Base-by-base conservation (phyloP, 768 basidiomycete species). In the Xerocomus potaroensis region DNA sequence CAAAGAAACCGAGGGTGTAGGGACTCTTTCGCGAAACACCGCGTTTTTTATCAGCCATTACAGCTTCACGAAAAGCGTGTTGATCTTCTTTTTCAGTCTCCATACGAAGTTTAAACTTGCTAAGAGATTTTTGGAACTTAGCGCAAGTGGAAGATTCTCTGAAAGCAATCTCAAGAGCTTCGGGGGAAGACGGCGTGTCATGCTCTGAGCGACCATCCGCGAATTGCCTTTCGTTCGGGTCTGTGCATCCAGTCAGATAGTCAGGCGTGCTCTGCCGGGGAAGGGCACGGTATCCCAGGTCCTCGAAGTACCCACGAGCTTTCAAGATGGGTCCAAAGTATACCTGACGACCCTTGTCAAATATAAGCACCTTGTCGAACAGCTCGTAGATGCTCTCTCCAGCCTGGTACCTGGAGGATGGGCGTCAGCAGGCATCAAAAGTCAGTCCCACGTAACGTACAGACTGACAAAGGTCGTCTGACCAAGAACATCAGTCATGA, bases 331-430 rank as follows among this genome's bases (percentile, higher is more conserved):
- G 79, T 23, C 92, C 92, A 57, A 78, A 89, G 72, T 82, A 95
- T 10, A 88, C 84, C 63, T 87, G 84, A 22, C 76, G 84, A 9
- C 91, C 89, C 55, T 86, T 72, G 65, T 87, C 80, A 51, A 96
- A 74, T 24, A 95, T 79, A 56, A 91, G 72, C 27, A 95, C 88
- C 64, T 92, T 92, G 71, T 94, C 91, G 60, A 95, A 94, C 3
- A 85, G 57, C 0, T 81, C 73, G 49, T 85, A 85, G 50, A 87
- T 84, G 11, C 71, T 79, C 64, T 92, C 88, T 49, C 88, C 84
- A 6, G 89, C 91, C 63, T 93, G 87, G 57, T 89, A 88, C 31
- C 78, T 79, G 33, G 23, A 33, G 10, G 15, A 10, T 3, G 27
- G 15, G 14, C 14, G 51, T 47, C 5, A 62, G 31, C 40, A 27